Percentiles rank a stretch among this genome's conserved stretches.
Conservation (phyloP, 2,329 filamentous ascomycete species). For the Penicillium frequentans region DNA sequence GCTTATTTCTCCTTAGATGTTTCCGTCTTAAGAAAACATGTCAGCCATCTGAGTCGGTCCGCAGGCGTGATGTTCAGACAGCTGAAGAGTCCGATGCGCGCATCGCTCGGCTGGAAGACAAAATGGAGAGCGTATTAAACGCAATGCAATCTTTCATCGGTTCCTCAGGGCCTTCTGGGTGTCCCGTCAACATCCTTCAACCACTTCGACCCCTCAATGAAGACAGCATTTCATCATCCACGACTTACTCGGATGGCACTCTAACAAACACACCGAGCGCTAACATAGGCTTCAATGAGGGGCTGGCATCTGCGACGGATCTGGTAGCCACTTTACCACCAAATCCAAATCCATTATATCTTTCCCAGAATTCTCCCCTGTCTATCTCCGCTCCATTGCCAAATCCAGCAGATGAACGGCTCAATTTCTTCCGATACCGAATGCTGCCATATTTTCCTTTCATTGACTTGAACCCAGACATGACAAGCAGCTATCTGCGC, state of each 20-base stretch:
- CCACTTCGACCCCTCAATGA: background rate
- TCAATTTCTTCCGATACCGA: conserved; percentile 30
- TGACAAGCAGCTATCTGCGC: conserved; percentile 33
- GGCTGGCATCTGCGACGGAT: background rate
- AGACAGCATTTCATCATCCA: background rate
- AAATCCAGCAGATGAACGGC: conserved; percentile 19
- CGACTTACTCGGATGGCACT: background rate
- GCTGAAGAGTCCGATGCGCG: conserved; percentile 29
- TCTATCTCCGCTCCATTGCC: background rate
- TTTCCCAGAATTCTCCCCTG: background rate
- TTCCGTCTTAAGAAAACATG: conserved; percentile 38
- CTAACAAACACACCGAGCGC: background rate
- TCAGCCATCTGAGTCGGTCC: conserved; percentile 35
- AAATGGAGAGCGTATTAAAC: conserved; percentile 34
- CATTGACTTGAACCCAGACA: conserved; percentile 27
- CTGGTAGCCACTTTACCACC: background rate
- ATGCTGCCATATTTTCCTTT: conserved; percentile 42
- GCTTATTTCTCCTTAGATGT: conserved; percentile 28
- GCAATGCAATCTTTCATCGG: conserved; percentile 28
- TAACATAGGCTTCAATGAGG: background rate
- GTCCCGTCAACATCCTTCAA: background rate
- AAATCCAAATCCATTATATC: background rate
- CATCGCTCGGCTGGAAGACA: conserved; percentile 38
- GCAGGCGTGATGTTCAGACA: conserved; percentile 28
- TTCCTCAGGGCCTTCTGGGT: background rate